Base-by-base conservation (phyloP, 2,329 filamentous ascomycete species). In the Tolypocladium album region DNA sequence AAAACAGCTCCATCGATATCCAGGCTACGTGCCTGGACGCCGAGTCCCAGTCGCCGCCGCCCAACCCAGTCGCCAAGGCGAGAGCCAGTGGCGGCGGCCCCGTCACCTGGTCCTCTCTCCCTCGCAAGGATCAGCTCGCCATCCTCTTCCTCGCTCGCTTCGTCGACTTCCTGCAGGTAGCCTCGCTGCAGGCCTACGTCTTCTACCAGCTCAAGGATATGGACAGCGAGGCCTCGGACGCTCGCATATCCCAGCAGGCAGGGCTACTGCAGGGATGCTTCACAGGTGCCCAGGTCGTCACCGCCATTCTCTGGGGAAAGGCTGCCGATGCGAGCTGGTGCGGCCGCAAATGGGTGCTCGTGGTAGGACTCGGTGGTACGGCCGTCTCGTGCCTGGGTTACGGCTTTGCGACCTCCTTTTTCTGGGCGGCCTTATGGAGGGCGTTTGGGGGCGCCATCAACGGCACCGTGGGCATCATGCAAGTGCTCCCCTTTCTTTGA, bases 181-280 rank as follows among this genome's bases (percentile, higher is more conserved):
- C 89, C 0, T 90, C 86, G 15, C 73, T 92, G 20, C 50, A 88
- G 72, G 83, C 88, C 1, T 95, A 95, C 73, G 86, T 95, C 78
- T 95, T 90, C 74, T 95, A 93, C 72, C 90, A 94, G 71, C 82
- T 96, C n/a, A 86, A 85, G 66, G 93, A 87, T 61, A 93, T 96
- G 66, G 76, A 82, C 61, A 75, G 78, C 0, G 72, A 67, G 12
- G 74, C 83, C 17, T 73, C 82, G 0, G 76, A 81, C 65, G 80
- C 89, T 31, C 85, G 82, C 2, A 92, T 96, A 64, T 84, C 91
- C 0, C 80, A 82, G 24, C 90, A 94, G 70, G 88, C 89, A 1
- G 91, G 91, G 45, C 75, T 95, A 2, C 77, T 96, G 31, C 85
- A 89, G 56, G 90, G 88, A 15, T 86, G 86, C 45, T 96, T 96